These are phyloP conservation scores for Xylaria castorea DNA, from an alignment of 495 filamentous ascomycete genomes.

Conservation along the genomic window DNA sequence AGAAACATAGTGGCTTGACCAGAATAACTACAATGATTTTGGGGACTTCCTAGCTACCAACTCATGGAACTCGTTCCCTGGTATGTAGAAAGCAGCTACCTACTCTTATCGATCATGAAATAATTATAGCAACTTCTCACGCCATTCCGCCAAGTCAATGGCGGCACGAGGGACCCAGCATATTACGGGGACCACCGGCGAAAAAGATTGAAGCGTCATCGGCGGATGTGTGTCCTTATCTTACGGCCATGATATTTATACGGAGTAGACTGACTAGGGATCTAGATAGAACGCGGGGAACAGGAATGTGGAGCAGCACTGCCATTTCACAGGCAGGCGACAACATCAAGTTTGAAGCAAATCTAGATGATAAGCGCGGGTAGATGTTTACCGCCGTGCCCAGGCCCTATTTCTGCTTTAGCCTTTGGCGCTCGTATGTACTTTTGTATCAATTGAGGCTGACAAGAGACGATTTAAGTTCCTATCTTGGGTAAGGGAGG, in stretches of 20 bases:
- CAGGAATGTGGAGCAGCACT: background rate
- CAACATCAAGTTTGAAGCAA: background rate
- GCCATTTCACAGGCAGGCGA: background rate
- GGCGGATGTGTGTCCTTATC: constrained; percentile 5
- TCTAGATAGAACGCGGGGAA: constrained; percentile 12
- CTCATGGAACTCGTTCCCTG: constrained; percentile 26
- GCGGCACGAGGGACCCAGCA: background rate
- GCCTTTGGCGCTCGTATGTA: background rate
- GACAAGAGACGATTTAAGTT: constrained; percentile 8
- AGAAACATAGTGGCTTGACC: constrained; percentile 24
- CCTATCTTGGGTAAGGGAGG: constrained; percentile 5
- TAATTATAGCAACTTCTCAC: background rate
- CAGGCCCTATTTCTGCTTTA: background rate
- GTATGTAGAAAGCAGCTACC: background rate
- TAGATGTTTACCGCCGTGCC: constrained; percentile 2
- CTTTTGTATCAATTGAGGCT: constrained; percentile 1
- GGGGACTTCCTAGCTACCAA: constrained; percentile 21
- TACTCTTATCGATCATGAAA: background rate
- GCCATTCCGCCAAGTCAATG: background rate
- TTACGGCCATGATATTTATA: constrained; percentile 4
- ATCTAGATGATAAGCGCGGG: constrained; percentile 8
- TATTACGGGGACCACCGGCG: background rate
- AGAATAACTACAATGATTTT: constrained; percentile 22
- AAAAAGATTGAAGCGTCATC: background rate
- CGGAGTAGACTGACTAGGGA: background rate